phyloP scores from a whole-genome alignment of 768 basidiomycete genomes.

The Dictyophora rubrovolvata region DNA sequence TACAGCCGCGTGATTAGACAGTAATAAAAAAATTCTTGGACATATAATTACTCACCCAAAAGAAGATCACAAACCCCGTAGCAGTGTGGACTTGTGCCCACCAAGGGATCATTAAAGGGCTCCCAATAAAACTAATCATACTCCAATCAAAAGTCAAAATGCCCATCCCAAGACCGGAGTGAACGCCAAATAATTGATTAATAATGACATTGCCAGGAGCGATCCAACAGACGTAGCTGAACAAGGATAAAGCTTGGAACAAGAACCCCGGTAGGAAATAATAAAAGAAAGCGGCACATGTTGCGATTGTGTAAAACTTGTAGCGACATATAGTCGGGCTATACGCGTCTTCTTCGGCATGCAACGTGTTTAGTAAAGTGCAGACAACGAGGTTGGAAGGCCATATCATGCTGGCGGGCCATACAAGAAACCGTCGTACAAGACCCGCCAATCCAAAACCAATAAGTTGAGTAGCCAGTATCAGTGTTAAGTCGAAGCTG shows the following conservation, averaged over 20 bases:
- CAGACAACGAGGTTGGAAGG: slow-evolving; percentile 34
- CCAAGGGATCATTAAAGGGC: slow-evolving; percentile 37
- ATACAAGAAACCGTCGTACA: slow-evolving; percentile 33
- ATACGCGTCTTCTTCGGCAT: slow-evolving; percentile 34
- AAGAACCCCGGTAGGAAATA: slow-evolving; percentile 36
- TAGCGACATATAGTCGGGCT: slow-evolving; percentile 24
- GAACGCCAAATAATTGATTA: slow-evolving; percentile 38
- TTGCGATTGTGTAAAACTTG: slow-evolving; percentile 28
- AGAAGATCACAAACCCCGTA: slow-evolving; percentile 30
- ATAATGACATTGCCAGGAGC: slow-evolving; percentile 28
- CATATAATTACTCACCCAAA: slow-evolving; percentile 22
- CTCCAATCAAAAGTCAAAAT: slow-evolving; percentile 40
- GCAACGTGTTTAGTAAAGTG: slow-evolving; percentile 38
- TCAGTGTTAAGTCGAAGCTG: slow-evolving; percentile 29
- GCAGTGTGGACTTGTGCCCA: slow-evolving; percentile 37
- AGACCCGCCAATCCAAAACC: slow-evolving; percentile 36
- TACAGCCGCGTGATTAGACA: slow-evolving; percentile 18
- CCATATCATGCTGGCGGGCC: slow-evolving; percentile 41
- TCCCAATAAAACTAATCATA: slow-evolving; percentile 32
- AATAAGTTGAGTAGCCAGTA: slow-evolving; percentile 31
- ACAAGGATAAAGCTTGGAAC: slow-evolving; percentile 34
- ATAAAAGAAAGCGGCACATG: slow-evolving; percentile 25
- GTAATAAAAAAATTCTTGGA: slow-evolving; percentile 29
- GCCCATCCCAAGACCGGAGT: slow-evolving; percentile 36
- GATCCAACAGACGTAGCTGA: slow-evolving; percentile 42